phyloP scores from a whole-genome alignment of 768 basidiomycete species.

The Russula griseocarnosa region DNA sequence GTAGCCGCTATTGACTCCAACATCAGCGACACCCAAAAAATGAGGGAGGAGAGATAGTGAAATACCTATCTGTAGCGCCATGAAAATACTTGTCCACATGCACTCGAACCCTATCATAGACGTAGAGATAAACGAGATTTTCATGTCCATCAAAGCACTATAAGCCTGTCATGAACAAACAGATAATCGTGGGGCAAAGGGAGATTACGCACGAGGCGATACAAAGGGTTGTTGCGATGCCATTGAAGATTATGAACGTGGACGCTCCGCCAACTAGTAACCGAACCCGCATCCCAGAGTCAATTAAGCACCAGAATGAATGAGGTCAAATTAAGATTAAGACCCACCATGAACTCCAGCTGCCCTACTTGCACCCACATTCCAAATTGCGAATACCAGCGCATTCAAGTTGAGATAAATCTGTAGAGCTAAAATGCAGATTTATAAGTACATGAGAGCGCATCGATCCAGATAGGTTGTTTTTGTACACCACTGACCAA shows the following conservation, averaged over 20 bases:
- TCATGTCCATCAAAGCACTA: constrained; percentile 37
- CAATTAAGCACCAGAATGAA: background rate
- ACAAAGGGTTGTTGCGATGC: constrained; percentile 33
- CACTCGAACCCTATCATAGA: constrained; percentile 52
- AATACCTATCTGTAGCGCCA: constrained; percentile 47
- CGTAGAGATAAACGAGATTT: constrained; percentile 38
- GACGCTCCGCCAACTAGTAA: constrained; percentile 11
- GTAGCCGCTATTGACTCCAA: constrained; percentile 42
- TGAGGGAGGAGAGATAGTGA: background rate
- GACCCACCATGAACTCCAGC: constrained; percentile 17
- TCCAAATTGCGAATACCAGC: constrained; percentile 26
- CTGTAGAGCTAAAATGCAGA: constrained; percentile 36
- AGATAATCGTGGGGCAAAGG: constrained; percentile 39
- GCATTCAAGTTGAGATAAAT: constrained; percentile 36
- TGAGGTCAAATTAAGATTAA: background rate
- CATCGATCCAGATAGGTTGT: constrained; percentile 27
- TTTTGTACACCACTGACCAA: constrained; percentile 41
- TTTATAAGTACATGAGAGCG: background rate
- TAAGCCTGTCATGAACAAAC: constrained; percentile 38
- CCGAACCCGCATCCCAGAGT: background rate
- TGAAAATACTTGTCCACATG: constrained; percentile 49
- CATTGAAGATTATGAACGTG: constrained; percentile 14
- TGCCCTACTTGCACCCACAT: constrained; percentile 17
- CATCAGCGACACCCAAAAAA: constrained; percentile 4
- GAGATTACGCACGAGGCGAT: constrained; percentile 38